A percentile compares a stretch with the other conserved stretches of the same genome.
Evolutionary conservation across 257 asterid genomes (phyloP).

Genomic region (Solanum sitiens): DNA sequence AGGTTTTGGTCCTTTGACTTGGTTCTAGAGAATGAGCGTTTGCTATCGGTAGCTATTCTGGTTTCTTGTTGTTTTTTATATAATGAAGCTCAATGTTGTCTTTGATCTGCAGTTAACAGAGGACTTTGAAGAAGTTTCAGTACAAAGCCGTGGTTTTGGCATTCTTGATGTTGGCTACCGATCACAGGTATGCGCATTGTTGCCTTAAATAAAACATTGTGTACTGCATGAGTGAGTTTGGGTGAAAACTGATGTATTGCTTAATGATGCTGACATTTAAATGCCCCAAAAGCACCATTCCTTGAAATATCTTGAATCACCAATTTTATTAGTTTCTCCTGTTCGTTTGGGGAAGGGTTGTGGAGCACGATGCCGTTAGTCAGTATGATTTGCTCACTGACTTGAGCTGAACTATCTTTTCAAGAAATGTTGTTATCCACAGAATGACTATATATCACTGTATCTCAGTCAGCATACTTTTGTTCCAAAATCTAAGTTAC

Average conservation of each 20-base stretch:
- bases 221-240: background rate
- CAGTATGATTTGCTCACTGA: background rate
- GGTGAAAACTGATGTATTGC: background rate
- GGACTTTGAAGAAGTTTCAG: conserved; percentile 67
- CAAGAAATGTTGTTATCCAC: background rate
- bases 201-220: background rate
- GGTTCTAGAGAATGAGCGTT: background rate
- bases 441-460: background rate
- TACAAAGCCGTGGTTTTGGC: conserved; percentile 85
- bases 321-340: background rate
- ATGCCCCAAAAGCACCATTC: background rate
- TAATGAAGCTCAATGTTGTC: background rate
- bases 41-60: background rate
- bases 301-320: background rate
- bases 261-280: background rate
- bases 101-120: conserved; percentile 46
- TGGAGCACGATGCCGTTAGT: background rate
- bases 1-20: background rate
- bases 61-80: background rate
- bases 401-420: background rate
- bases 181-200: conserved; percentile 36
- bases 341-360: background rate
- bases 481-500: background rate
- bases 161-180: conserved; percentile 88
- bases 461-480: background rate